Evolutionary conservation across 148 eudicot species (phyloP).

Genomic region (Rhododendron kiyosumense): DNA sequence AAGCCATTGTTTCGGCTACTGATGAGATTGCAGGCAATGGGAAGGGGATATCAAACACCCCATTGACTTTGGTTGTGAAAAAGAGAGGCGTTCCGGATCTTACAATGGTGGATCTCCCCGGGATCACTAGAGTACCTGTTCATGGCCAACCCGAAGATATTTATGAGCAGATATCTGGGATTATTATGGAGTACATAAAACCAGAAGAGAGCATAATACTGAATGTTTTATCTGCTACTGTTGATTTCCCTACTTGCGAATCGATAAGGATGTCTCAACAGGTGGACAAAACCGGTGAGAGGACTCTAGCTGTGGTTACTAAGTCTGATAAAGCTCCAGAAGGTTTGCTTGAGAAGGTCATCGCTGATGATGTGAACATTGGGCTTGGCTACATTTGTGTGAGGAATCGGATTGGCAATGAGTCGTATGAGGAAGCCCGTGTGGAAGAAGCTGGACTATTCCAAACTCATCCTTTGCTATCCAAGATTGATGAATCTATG

Average conservation of each 20-base stretch:
- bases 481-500: conserved; percentile 34
- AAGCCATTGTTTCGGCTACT: too few relatives aligned
- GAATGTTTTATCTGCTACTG: not conserved
- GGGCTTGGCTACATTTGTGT: not conserved
- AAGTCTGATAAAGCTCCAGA: not conserved
- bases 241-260: not conserved
- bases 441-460: conserved; percentile 8
- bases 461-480: conserved; percentile 9
- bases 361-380: not conserved
- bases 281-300: not conserved
- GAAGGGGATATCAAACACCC: conserved; percentile 5
- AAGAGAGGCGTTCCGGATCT: conserved; percentile 37
- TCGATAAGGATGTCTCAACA: not conserved
- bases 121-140: conserved; percentile 42
- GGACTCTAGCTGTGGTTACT: not conserved
- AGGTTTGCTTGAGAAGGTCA: not conserved
- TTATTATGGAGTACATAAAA: not conserved
- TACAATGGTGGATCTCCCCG: conserved; percentile 49
- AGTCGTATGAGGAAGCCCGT: conserved; percentile 16
- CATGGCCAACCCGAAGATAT: conserved; percentile 47
- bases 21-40: too few relatives aligned
- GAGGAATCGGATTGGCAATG: not conserved
- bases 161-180: conserved; percentile 24
- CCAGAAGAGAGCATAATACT: not conserved
- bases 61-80: conserved; percentile 16